A percentile compares a stretch with the other conserved stretches of the same genome.
These are phyloP conservation scores for Nitzschia putrida DNA, from an alignment of 108 stramenopile genomes.

Conservation along the genomic window DNA sequence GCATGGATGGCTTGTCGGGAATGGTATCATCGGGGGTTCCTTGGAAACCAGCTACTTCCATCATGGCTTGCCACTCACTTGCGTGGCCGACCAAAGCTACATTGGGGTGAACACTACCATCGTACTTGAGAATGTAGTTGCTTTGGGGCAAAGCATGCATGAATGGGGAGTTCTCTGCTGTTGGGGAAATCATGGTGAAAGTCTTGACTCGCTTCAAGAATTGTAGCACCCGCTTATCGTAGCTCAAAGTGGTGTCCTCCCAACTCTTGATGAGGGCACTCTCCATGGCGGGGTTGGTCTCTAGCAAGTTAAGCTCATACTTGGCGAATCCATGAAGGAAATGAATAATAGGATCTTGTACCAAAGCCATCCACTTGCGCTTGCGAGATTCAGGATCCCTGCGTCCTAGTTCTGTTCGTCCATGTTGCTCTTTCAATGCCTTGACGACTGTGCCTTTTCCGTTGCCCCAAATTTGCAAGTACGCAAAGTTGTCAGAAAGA, in stretches of 20 bases:
- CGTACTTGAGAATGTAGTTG: slow-evolving; percentile 13
- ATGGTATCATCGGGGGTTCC: not conserved
- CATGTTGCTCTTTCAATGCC: not conserved
- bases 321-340: slow-evolving; percentile 9
- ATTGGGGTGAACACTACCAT: slow-evolving; percentile 6
- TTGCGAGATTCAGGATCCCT: not conserved
- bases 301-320: slow-evolving; percentile 7
- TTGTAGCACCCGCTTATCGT: slow-evolving; percentile 10
- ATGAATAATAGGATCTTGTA: slow-evolving; percentile 16
- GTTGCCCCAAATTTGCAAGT: slow-evolving; percentile 10
- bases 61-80: slow-evolving; percentile 14
- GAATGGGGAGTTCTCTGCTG: not conserved
- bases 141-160: slow-evolving; percentile 25
- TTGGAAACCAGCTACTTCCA: slow-evolving; percentile 8
- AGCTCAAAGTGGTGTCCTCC: slow-evolving; percentile 1
- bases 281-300: slow-evolving; percentile 5
- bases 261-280: not conserved
- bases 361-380: slow-evolving; percentile 17
- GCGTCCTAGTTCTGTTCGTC: not conserved
- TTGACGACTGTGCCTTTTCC: not conserved
- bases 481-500: slow-evolving; percentile 10
- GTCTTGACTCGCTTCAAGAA: slow-evolving; percentile 13
- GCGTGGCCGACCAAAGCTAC: not conserved
- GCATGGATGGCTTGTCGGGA: not conserved
- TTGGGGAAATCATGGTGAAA: not conserved